These are phyloP conservation scores for Colletotrichum sp. DNA, from an alignment of 2,329 filamentous ascomycete species.

Conservation along the genomic window DNA sequence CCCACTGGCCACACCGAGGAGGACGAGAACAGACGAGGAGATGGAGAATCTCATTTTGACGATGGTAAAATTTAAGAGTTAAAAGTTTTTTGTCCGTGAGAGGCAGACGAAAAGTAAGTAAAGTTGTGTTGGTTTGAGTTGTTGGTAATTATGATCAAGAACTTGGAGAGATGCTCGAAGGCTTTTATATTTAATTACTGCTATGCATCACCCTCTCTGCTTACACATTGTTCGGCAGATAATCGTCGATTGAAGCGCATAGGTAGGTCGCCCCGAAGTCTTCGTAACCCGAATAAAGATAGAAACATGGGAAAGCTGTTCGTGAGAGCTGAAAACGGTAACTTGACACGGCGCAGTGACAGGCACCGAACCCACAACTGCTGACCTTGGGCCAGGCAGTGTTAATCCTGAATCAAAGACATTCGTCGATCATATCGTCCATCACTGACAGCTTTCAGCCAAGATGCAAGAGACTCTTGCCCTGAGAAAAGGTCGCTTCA, in stretches of 20 bases:
- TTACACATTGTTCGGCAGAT: rapidly evolving
- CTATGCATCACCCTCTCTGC: neutral
- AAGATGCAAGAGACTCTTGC: neutral
- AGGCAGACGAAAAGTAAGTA: neutral
- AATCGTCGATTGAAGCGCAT: rapidly evolving
- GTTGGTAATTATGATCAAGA: neutral
- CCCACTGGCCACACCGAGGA: neutral
- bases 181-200: neutral
- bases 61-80: neutral
- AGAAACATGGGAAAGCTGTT: neutral
- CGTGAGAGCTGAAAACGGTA: rapidly evolving
- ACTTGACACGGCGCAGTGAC: neutral
- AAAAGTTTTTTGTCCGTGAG: rapidly evolving
- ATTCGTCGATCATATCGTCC: neutral
- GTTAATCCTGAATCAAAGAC: neutral
- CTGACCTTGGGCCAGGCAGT: neutral
- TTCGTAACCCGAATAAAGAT: neutral
- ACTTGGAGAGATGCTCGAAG: neutral
- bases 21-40: neutral
- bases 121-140: neutral
- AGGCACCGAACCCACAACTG: neutral
- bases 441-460: neutral
- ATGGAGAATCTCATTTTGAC: neutral
- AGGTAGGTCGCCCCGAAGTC: neutral
- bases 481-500: neutral